Evolutionary conservation across 2,329 filamentous ascomycete species (phyloP).

Genomic region (Fusarium sp.): DNA sequence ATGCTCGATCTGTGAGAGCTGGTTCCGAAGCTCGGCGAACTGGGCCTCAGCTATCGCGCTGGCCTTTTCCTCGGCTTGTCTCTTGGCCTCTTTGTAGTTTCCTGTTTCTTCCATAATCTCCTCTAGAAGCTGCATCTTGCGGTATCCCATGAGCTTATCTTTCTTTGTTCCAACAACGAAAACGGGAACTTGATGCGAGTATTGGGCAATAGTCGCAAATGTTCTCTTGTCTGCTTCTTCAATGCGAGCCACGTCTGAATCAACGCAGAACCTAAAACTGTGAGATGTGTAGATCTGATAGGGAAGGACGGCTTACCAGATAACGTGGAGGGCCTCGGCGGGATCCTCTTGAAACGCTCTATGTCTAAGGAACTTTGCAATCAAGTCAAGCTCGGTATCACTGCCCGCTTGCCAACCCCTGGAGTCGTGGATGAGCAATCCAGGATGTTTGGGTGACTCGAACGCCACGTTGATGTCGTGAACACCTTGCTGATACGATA

Average conservation of each 20-base stretch:
- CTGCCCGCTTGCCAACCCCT: constrained; percentile 43
- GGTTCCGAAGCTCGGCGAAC: constrained; percentile 37
- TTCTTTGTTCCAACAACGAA: constrained; percentile 44
- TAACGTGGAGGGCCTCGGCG: constrained; percentile 40
- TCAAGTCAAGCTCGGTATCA: constrained; percentile 39
- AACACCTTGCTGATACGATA: constrained; percentile 40
- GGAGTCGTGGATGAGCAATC: constrained; percentile 41
- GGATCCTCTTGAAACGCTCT: constrained; percentile 42
- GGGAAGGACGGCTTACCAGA: constrained; percentile 9
- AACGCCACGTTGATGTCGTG: constrained; percentile 44
- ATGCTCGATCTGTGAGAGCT: constrained; percentile 41
- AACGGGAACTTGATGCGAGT: constrained; percentile 41
- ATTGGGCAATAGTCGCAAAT: constrained; percentile 42
- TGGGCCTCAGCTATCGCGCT: constrained; percentile 37
- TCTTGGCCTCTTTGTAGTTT: constrained; percentile 41
- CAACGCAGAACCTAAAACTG: constrained; percentile 37
- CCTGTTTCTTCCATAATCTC: constrained; percentile 42
- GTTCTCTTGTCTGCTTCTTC: constrained; percentile 44
- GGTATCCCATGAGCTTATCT: constrained; percentile 39
- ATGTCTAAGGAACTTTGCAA: constrained; percentile 42
- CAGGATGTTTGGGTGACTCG: constrained; percentile 40
- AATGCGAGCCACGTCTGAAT: constrained; percentile 40
- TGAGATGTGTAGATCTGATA: neutral
- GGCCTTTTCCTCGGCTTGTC: constrained; percentile 35
- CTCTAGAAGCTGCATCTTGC: constrained; percentile 33